A percentile compares a stretch with the other conserved stretches of the same genome.
These are phyloP conservation scores for Chamaenerion angustifolium DNA, from an alignment of 345 rosid species.

Conservation along the genomic window DNA sequence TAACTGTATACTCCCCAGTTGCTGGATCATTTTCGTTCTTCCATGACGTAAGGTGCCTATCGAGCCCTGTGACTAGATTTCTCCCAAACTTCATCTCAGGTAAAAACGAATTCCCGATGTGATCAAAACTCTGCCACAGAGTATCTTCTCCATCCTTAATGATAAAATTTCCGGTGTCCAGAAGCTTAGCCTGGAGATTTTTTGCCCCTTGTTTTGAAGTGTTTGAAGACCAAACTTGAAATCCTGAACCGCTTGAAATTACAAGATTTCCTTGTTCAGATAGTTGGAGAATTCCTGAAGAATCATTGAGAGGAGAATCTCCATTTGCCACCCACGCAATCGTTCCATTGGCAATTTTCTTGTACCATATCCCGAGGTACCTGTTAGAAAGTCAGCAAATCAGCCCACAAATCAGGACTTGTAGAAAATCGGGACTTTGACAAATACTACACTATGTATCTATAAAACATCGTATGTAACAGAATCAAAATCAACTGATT, in stretches of 20 bases:
- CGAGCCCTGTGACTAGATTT: slow-evolving; percentile 10
- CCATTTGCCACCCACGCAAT: no score
- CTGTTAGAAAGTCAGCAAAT: no score
- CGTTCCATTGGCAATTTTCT: no score
- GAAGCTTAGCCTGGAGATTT: slow-evolving; percentile 15
- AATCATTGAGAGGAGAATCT: slow-evolving; percentile 17
- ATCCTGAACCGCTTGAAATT: slow-evolving; percentile 4
- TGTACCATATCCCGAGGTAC: no score
- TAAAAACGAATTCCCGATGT: slow-evolving; percentile 27
- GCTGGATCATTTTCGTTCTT: slow-evolving; percentile 22
- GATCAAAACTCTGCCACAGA: slow-evolving; percentile 46
- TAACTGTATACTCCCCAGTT: slow-evolving; percentile 16
- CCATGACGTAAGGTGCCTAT: slow-evolving; percentile 28
- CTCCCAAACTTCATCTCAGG: slow-evolving; percentile 37
- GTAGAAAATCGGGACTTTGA: no score
- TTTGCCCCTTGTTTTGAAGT: slow-evolving; percentile 1
- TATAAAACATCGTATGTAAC: no score
- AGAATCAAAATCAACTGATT: no score
- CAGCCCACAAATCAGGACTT: no score
- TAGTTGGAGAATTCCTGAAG: slow-evolving; percentile 17
- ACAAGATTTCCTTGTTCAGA: slow-evolving; percentile 7
- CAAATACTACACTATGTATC: no score
- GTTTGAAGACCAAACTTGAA: slow-evolving; percentile 22
- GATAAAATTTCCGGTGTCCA: slow-evolving; percentile 30
- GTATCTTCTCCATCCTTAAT: slow-evolving; percentile 12